Conservation (phyloP, 148 eudicot genomes). For the Suaeda aralocaspica region DNA sequence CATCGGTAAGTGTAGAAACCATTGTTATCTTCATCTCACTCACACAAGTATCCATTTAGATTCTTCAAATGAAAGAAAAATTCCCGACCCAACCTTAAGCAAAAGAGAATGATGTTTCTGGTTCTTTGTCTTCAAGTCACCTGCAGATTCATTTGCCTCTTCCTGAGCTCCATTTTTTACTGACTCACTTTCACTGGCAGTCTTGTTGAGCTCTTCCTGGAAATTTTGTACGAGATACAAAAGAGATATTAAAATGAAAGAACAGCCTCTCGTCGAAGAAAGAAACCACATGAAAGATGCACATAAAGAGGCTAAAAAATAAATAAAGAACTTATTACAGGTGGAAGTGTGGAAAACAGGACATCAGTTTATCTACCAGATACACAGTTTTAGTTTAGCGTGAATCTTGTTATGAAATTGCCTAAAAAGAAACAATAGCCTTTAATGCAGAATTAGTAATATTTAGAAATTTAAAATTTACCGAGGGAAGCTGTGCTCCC, state of each 20-base stretch:
- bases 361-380: neutral
- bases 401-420: too few relatives aligned
- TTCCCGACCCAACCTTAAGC: slow-evolving; percentile 59
- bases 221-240: slow-evolving; percentile 2
- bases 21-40: neutral
- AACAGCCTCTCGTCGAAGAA: neutral
- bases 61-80: slow-evolving; percentile 6
- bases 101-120: slow-evolving; percentile 85
- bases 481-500: too few relatives aligned
- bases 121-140: slow-evolving; percentile 28
- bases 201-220: slow-evolving; percentile 82
- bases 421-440: too few relatives aligned
- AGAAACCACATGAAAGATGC: neutral
- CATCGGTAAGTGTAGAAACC: slow-evolving; percentile 7
- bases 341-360: too few relatives aligned
- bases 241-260: slow-evolving; percentile 14
- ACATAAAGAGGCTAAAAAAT: neutral
- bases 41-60: neutral
- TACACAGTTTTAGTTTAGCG: too few relatives aligned
- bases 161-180: slow-evolving; percentile 35
- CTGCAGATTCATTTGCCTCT: slow-evolving; percentile 33
- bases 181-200: slow-evolving; percentile 39
- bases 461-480: too few relatives aligned
- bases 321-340: too few relatives aligned
- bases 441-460: too few relatives aligned